Evolutionary conservation across 1,284 basidiomycete genomes (phyloP).

Genomic region (Tilletia horrida): DNA sequence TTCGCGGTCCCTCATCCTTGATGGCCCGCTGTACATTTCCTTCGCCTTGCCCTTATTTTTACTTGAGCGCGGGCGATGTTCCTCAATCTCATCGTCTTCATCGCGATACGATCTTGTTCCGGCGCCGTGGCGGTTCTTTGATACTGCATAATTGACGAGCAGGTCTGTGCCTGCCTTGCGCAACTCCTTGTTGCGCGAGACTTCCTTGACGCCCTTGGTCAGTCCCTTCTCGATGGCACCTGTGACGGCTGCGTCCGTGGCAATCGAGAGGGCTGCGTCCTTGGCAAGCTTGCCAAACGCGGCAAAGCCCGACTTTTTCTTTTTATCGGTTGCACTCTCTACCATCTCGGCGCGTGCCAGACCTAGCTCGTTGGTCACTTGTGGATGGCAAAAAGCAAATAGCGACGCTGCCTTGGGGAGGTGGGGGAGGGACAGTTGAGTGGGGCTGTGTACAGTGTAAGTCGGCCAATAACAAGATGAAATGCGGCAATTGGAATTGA

Average conservation of each 20-base stretch:
- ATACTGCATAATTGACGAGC: neutral
- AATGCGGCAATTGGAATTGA: too few relatives aligned
- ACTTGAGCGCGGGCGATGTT: neutral
- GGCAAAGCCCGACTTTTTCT: neutral
- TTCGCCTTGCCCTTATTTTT: neutral
- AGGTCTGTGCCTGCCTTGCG: conserved; percentile 8
- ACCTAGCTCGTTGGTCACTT: too few relatives aligned
- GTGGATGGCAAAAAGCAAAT: neutral
- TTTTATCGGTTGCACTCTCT: neutral
- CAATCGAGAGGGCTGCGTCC: neutral
- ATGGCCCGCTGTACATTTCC: neutral
- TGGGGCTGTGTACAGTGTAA: too few relatives aligned
- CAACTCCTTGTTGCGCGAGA: neutral
- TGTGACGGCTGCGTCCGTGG: neutral
- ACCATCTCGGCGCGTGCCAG: neutral
- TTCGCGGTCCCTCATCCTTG: neutral
- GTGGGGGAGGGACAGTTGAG: too few relatives aligned
- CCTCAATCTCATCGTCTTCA: neutral
- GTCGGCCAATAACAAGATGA: too few relatives aligned
- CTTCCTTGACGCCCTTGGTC: neutral
- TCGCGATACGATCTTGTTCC: neutral
- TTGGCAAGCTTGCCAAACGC: too few relatives aligned
- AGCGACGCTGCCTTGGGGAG: too few relatives aligned
- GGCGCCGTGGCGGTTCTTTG: neutral
- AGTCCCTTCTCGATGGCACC: neutral